phyloP scores from a whole-genome alignment of 1,139 yeast genomes.

The Nadsonia commutata region DNA sequence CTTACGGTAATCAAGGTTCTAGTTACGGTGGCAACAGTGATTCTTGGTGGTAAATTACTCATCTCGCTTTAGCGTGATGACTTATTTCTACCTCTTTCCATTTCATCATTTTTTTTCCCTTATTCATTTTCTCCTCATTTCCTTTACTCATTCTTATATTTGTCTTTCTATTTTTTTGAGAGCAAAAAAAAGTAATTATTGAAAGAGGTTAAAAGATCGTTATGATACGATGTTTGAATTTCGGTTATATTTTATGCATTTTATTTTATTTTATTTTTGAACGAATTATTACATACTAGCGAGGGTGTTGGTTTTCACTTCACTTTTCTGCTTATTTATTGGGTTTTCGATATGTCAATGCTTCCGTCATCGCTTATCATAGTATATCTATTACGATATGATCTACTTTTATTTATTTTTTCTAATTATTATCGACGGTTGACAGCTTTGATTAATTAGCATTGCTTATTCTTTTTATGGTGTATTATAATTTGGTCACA shows the following conservation, averaged over 20 bases:
- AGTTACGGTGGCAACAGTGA: constrained; percentile 12
- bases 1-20: constrained; percentile 19
- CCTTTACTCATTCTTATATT: constrained; percentile 2
- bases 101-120: background rate
- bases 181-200: background rate
- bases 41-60: constrained; percentile 1
- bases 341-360: no score
- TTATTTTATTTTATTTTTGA: background rate
- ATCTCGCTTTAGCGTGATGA: constrained; percentile 3
- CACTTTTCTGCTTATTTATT: background rate
- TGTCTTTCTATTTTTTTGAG: background rate
- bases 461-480: background rate
- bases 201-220: constrained; percentile 1
- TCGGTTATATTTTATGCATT: background rate
- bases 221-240: background rate
- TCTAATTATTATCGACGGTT: no score
- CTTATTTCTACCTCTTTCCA: background rate
- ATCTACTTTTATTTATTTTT: background rate
- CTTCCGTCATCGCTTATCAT: no score
- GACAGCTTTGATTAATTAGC: no score
- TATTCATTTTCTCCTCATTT: constrained; percentile 2
- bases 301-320: background rate
- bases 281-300: background rate
- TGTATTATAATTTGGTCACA: background rate
- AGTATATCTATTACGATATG: no score